Evolutionary conservation across 1,139 yeast species (phyloP).

Genomic region (Suhomyces coccinellae): DNA sequence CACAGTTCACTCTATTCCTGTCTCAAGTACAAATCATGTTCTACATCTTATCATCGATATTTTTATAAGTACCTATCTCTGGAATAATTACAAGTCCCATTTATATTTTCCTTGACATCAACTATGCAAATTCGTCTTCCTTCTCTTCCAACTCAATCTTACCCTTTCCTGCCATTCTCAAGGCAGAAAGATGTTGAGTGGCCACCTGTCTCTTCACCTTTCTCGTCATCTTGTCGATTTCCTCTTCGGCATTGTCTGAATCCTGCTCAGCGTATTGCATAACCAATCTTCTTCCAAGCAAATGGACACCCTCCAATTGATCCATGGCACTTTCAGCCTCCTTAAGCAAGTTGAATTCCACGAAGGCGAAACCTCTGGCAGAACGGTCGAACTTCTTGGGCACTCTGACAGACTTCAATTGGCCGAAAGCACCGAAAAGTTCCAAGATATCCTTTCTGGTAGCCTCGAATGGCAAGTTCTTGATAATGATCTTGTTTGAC

Average conservation of each 20-base stretch:
- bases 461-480: conserved; percentile 96
- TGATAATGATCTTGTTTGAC: conserved; percentile 79
- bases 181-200: conserved; percentile 72
- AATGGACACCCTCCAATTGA: conserved; percentile 92
- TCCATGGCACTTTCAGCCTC: conserved; percentile 97
- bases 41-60: not conserved
- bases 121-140: conserved; percentile 28
- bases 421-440: conserved; percentile 91
- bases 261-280: conserved; percentile 90
- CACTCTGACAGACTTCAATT: conserved; percentile 88
- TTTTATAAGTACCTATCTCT: too few species aligned
- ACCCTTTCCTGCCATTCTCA: conserved; percentile 73
- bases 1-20: too few species aligned
- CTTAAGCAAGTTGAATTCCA: conserved; percentile 81
- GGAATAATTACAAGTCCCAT: not conserved
- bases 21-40: too few species aligned
- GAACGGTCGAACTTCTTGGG: conserved; percentile 95
- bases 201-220: conserved; percentile 81
- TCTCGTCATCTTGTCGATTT: conserved; percentile 84
- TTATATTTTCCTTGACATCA: not conserved
- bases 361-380: conserved; percentile 97
- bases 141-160: conserved; percentile 67
- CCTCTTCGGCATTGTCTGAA: conserved; percentile 81
- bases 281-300: conserved; percentile 93
- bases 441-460: conserved; percentile 88